Base-by-base conservation (phyloP, 495 filamentous ascomycete species). In the Aspergillus mulundensis region DNA sequence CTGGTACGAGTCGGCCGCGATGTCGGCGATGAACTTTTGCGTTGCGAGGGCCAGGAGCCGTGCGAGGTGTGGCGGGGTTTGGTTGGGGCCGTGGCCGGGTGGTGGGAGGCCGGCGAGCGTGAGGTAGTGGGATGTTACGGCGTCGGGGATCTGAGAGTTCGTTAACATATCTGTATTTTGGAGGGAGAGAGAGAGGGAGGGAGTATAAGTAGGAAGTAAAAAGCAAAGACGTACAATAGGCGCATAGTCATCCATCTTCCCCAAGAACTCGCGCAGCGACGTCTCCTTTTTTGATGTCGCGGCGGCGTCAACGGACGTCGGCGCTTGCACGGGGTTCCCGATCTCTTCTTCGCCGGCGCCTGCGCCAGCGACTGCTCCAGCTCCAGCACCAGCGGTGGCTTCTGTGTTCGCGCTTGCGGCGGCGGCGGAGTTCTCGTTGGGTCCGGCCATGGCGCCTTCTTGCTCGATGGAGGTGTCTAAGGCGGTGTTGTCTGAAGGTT, bases 161-260 rank as follows among this genome's bases (percentile, higher is more conserved):
- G n/a, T 18, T 40, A 40, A 15, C 38, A 40, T 16, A 38, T 38
- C 6, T 14, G n/a, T 40, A 36, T 14, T 4, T 11, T 2, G 12
- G 34, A 11, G 7, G 7, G 7, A 14, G 34, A 7, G 16, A 19
- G 10, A 2, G 15, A 34, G 1, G 47, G 25, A 50, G n/a, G n/a
- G 28, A 34, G 25, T 50, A 18, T 3, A 24, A 12, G 5, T 5
- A 16, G 32, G 5, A 14, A 10, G 12, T 4, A 30, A 36, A 20
- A 12, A n/a, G 45, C 20, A 44, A 23, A 19, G 38, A 3, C 85
- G 60, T 82, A 97, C 93, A 60, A 98, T 95, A 16, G 94, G 94
- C 43, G 94, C 91, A 74, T 96, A 97, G 60, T 98, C 94, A 65
- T 98, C 94, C 93, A 97, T 97, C 78, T 93, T 96, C 36, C 79